Conservation (phyloP, 208 protist genomes). For the Acanthamoeba castellanii region DNA sequence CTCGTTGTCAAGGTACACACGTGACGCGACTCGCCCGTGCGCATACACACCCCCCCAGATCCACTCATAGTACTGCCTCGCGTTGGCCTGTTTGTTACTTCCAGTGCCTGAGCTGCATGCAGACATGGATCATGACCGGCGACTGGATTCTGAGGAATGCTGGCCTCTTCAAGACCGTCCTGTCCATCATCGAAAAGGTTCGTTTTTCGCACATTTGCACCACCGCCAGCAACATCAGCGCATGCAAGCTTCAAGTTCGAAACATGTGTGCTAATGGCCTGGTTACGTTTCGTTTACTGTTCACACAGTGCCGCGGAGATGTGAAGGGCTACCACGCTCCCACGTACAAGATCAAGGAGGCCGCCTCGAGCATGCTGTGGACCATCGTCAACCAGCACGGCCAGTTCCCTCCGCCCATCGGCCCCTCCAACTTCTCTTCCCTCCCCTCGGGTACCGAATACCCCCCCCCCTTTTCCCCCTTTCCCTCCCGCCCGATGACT, state of each 20-base stretch:
- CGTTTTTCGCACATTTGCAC: background rate
- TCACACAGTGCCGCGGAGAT: constrained; percentile 48
- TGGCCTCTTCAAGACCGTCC: constrained; percentile 37
- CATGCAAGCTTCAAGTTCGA: background rate
- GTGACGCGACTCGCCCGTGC: too few species aligned
- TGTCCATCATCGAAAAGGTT: constrained; percentile 61
- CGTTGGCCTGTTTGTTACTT: background rate
- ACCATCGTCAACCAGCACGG: constrained; percentile 64
- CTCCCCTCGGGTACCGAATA: constrained; percentile 55
- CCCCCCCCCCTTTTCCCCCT: background rate
- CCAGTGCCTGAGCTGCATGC: constrained; percentile 63
- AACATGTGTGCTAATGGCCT: too few species aligned
- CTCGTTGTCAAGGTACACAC: background rate
- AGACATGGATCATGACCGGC: constrained; percentile 69
- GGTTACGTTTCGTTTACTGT: too few species aligned
- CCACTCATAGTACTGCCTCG: too few species aligned
- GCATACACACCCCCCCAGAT: too few species aligned
- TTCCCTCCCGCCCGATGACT: background rate
- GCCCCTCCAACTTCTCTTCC: constrained; percentile 54
- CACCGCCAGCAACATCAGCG: too few species aligned
- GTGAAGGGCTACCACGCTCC: constrained; percentile 33
- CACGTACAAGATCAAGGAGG: constrained; percentile 66
- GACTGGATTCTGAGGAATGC: constrained; percentile 71
- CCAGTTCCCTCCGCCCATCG: constrained; percentile 59
- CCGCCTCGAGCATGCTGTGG: constrained; percentile 49